Evolutionary conservation across 2,329 filamentous ascomycete species (phyloP).

Genomic region (Claviceps paspali): DNA sequence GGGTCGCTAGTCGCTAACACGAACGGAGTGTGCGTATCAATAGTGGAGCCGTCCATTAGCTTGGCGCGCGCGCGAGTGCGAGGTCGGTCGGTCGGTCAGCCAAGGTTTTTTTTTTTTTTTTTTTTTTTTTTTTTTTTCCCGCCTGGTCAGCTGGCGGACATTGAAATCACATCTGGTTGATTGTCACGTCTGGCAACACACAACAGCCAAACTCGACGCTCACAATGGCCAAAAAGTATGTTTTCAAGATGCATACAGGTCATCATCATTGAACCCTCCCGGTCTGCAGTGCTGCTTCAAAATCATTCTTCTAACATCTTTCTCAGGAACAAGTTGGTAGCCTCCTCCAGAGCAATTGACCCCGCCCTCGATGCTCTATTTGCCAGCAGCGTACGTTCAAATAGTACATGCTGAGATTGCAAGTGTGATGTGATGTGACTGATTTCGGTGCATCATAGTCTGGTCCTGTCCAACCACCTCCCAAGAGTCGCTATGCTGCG

Average conservation of each 20-base stretch:
- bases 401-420: neutral
- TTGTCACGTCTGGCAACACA: neutral
- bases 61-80: too few species aligned
- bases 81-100: too few species aligned
- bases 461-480: slow-evolving; percentile 33
- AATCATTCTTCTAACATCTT: slow-evolving; percentile 14
- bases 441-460: slow-evolving; percentile 19
- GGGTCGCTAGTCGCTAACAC: too few species aligned
- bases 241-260: slow-evolving; percentile 1
- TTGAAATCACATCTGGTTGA: neutral
- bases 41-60: too few species aligned
- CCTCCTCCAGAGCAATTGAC: slow-evolving; percentile 44
- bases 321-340: slow-evolving; percentile 18
- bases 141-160: neutral
- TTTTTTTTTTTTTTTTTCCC: slow-evolving; percentile 1
- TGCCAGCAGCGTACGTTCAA: slow-evolving; percentile 49
- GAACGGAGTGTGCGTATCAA: too few species aligned
- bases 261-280: too few species aligned
- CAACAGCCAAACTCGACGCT: neutral
- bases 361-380: slow-evolving; percentile 56
- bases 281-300: slow-evolving; percentile 5
- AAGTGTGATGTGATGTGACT: neutral
- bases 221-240: slow-evolving; percentile 13
- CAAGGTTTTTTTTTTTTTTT: too few species aligned
- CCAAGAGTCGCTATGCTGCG: slow-evolving; percentile 29